phyloP scores from a whole-genome alignment of 2,329 filamentous ascomycete genomes.

The Fusarium veterinarium region DNA sequence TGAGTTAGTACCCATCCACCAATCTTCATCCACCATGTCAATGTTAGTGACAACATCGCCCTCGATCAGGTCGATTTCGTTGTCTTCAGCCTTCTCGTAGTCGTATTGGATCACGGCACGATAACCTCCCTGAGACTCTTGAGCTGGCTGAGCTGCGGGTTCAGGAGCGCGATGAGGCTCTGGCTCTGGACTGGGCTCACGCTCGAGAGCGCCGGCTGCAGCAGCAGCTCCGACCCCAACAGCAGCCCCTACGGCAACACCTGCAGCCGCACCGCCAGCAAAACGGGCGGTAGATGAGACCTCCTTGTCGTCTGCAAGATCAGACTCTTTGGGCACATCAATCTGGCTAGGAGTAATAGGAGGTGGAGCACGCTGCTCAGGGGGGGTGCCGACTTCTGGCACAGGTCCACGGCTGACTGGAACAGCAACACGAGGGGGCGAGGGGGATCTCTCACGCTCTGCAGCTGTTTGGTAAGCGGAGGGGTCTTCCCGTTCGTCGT shows the following conservation, averaged over 20 bases:
- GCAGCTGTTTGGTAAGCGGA: slow-evolving; percentile 49
- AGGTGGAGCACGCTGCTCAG: slow-evolving; percentile 63
- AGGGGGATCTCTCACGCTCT: slow-evolving; percentile 65
- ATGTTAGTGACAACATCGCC: slow-evolving; percentile 91
- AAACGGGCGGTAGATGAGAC: slow-evolving; percentile 69
- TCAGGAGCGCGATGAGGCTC: slow-evolving; percentile 19
- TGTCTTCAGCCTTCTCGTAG: slow-evolving; percentile 97
- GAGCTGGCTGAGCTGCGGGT: slow-evolving; percentile 16
- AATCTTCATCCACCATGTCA: slow-evolving; percentile 97
- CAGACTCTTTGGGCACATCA: slow-evolving; percentile 71
- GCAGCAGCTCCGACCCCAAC: slow-evolving; percentile 36
- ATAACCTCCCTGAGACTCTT: slow-evolving; percentile 65
- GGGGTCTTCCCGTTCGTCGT: slow-evolving; percentile 65
- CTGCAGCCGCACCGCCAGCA: slow-evolving; percentile 66
- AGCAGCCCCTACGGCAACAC: slow-evolving; percentile 37
- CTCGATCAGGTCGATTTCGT: slow-evolving; percentile 91
- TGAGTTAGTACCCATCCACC: slow-evolving; percentile 96
- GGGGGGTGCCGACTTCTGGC: slow-evolving; percentile 62
- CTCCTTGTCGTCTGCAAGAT: slow-evolving; percentile 73
- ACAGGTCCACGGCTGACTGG: slow-evolving; percentile 77
- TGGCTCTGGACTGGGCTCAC: slow-evolving; percentile 30
- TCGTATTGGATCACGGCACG: slow-evolving; percentile 89
- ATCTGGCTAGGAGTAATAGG: slow-evolving; percentile 74
- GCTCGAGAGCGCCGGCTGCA: slow-evolving; percentile 42
- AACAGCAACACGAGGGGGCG: slow-evolving; percentile 86